Percentiles rank a stretch among this genome's conserved stretches.
These are phyloP conservation scores for Neurospora sp. DNA, from an alignment of 495 filamentous ascomycete genomes.

Conservation along the genomic window DNA sequence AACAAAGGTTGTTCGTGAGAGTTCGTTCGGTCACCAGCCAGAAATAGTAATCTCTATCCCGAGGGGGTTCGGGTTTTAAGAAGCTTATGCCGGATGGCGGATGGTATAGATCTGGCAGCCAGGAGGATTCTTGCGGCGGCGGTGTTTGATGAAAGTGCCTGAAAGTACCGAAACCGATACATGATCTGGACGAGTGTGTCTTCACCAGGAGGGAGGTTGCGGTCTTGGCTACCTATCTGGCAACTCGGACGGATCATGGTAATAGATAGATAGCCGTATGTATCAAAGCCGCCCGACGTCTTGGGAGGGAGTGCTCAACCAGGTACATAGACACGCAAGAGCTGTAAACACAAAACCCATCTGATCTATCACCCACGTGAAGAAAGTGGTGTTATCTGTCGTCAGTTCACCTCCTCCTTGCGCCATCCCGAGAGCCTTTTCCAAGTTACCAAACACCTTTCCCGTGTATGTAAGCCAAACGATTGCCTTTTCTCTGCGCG, in stretches of 20 bases:
- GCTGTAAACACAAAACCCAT: background rate
- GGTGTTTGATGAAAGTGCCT: too few relatives aligned
- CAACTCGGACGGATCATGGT: background rate
- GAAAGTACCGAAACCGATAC: background rate
- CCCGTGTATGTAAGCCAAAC: background rate
- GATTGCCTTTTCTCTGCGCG: background rate
- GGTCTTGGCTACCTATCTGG: background rate
- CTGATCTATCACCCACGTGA: background rate
- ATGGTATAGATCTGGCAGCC: background rate
- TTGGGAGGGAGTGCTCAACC: background rate
- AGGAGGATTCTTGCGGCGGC: too few relatives aligned
- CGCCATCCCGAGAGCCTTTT: background rate
- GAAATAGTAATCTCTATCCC: too few relatives aligned
- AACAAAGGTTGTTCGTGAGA: too few relatives aligned
- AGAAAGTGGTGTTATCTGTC: background rate
- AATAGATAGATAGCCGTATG: background rate
- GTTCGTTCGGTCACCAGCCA: too few relatives aligned
- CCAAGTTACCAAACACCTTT: background rate
- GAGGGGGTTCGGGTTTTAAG: background rate
- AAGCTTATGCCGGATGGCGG: background rate
- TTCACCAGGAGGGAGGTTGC: background rate
- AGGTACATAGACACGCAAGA: background rate
- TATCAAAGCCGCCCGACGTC: background rate
- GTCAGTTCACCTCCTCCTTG: background rate
- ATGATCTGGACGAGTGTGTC: background rate